Base-by-base conservation (phyloP, 2,329 filamentous ascomycete species). In the Sphaerulina musiva region DNA sequence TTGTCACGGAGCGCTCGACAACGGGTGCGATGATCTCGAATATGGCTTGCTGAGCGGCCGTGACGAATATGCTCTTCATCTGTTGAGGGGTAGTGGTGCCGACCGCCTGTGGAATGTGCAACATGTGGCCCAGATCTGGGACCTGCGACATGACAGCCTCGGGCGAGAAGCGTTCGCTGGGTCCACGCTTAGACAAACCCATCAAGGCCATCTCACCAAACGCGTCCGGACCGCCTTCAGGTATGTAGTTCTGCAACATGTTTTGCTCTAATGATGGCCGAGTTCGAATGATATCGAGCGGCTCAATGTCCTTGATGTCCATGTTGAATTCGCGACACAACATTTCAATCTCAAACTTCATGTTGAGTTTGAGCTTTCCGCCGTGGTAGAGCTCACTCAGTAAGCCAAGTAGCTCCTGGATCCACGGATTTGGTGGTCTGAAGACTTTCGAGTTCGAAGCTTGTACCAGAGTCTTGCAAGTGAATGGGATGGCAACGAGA, bases 321-420 rank as follows among this genome's bases (percentile, higher is more conserved):
- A 97, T 78, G 51, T 85, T 86, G 12, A 98, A 76, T 10, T 91
- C 91, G 68, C 95, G 95, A 76, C 91, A 98, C 23, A 98, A 79
- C 26, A 98, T 91, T 71, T 98, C 93, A 54, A 98, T 97, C 71
- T 98, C 93, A 64, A 98, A 98, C 66, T 97, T 98, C 48, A 95
- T 84, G 63, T 97, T 97, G 38, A 98, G 80, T 70, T 97, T 97
- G 53, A 98, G 76, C 64, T 96, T 92, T 11, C 89, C 89, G 65
- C 87, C 87, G 66, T 95, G 86, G 66, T 98, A 98, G 3, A 98
- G 79, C 67, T 98, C 95, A 64, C 95, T 88, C 36, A 98, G 79
- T 6, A 97, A 77, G 59, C 88, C 82, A 52, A 98, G 83, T 51
- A 98, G 93, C 65, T 98, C 93, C 87, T 96, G 95, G 43, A 96